These are phyloP conservation scores for Rhododendron molle DNA, from an alignment of 148 eudicot genomes.

Conservation along the genomic window DNA sequence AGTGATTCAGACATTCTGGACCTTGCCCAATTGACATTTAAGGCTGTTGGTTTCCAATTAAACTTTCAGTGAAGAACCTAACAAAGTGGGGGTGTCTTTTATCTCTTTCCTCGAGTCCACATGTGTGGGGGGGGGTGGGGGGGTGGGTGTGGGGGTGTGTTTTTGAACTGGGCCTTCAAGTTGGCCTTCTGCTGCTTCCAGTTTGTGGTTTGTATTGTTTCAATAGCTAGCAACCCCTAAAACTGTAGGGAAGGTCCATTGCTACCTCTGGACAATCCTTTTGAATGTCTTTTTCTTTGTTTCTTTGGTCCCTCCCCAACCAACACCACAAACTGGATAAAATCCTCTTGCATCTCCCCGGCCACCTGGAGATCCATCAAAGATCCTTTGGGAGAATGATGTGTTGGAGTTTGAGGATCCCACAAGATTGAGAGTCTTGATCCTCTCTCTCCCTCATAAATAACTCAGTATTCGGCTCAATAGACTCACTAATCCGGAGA, in stretches of 20 bases:
- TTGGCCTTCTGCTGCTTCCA: background rate
- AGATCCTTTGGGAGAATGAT: background rate
- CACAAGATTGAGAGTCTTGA: background rate
- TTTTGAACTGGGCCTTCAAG: background rate
- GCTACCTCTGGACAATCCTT: background rate
- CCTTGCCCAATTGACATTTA: no score
- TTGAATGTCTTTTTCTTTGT: constrained; percentile 4
- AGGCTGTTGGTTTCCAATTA: background rate
- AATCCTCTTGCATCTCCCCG: background rate
- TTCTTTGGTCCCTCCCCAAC: background rate
- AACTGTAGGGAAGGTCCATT: background rate
- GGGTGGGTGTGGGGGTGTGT: no score
- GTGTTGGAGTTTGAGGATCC: background rate
- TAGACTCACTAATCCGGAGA: background rate
- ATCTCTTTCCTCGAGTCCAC: background rate
- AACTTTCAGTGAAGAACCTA: background rate
- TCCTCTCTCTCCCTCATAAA: background rate
- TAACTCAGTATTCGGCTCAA: background rate
- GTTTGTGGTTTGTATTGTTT: background rate
- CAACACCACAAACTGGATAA: background rate
- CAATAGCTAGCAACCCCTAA: background rate
- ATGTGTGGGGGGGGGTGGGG: constrained; percentile 2
- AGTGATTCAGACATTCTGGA: background rate
- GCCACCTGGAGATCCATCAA: background rate
- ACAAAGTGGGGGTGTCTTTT: background rate